A percentile compares a stretch with the other conserved stretches of the same genome.
phyloP scores from a whole-genome alignment of 768 basidiomycete species.

The Naganishia vishniacii region DNA sequence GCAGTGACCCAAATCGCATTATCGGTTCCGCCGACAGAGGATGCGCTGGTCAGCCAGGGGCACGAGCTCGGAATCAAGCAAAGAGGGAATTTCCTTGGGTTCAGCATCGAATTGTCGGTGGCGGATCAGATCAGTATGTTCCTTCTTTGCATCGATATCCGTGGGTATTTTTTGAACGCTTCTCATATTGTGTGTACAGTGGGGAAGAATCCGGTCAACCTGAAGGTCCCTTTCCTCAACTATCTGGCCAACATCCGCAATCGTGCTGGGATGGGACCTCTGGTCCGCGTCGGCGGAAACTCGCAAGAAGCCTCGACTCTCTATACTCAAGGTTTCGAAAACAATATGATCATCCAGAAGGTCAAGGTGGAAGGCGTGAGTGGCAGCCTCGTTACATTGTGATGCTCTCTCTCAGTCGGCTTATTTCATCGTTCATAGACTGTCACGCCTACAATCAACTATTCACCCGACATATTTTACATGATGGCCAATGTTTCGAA shows the following conservation, averaged over 20 bases:
- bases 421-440: conserved; percentile 29
- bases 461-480: conserved; percentile 50
- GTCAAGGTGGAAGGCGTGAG: conserved; percentile 35
- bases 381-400: no score
- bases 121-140: conserved; percentile 60
- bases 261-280: conserved; percentile 59
- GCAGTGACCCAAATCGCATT: conserved; percentile 31
- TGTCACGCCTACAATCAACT: conserved; percentile 45
- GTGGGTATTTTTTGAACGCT: neutral
- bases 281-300: conserved; percentile 72
- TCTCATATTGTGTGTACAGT: conserved; percentile 38
- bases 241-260: conserved; percentile 66
- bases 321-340: conserved; percentile 53
- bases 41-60: conserved; percentile 17
- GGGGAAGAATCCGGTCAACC: conserved; percentile 48
- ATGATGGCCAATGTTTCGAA: conserved; percentile 60
- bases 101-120: conserved; percentile 71
- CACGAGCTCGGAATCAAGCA: conserved; percentile 51
- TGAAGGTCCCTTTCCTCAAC: conserved; percentile 69
- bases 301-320: conserved; percentile 64
- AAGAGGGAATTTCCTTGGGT: conserved; percentile 63
- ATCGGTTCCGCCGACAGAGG: conserved; percentile 29
- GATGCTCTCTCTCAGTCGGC: neutral
- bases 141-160: conserved; percentile 1
- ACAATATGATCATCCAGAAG: conserved; percentile 57